Base-by-base conservation (phyloP, 768 basidiomycete genomes). In the Tulasnella sp. region DNA sequence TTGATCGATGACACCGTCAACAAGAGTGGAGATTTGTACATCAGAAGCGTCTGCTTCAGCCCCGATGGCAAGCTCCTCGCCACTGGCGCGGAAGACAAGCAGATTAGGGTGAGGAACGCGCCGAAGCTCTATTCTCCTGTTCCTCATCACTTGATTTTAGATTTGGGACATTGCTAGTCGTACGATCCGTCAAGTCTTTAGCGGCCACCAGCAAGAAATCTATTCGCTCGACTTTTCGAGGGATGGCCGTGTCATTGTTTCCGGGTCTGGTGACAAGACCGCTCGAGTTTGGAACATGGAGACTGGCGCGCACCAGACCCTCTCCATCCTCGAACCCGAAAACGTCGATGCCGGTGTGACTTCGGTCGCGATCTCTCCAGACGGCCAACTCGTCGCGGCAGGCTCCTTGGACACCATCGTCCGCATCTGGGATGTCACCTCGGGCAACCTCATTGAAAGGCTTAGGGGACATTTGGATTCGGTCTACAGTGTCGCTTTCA, bases 161-260 rank as follows among this genome's bases (percentile, higher is more conserved):
- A 92, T 97, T 76, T 97, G 95, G 95, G 93, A 95, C 77, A 92
- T 97, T 76, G 84, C 84, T 62, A 89, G 88, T 77, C 89, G 89
- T 76, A 86, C 86, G 40, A 92, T 95, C 77, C 86, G 89, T 71
- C 89, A 86, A 75, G 82, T 91, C 11, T 93, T 95, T 76, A 88
- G 91, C 75, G 95, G 95, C 5, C 95, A 97, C 81, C 87, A 88
- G 77, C 91, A 94, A 78, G 95, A 96, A 77, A 94, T 97, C 77
- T 96, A 96, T 80, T 93, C 94, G 1, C 88, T 97, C 75, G 93
- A 92, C 79, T 96, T 95, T 80, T 92, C 92, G 1, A 81, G 84
- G n/a, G 91, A 95, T 76, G 94, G 95, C 7, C 84, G 88, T 5
- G 84, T 90, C 76, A 89, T 96, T 75, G 92, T 95, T 11, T 94